Base-by-base conservation (phyloP, 306 rosid species). In the Oemleria cerasiformis region DNA sequence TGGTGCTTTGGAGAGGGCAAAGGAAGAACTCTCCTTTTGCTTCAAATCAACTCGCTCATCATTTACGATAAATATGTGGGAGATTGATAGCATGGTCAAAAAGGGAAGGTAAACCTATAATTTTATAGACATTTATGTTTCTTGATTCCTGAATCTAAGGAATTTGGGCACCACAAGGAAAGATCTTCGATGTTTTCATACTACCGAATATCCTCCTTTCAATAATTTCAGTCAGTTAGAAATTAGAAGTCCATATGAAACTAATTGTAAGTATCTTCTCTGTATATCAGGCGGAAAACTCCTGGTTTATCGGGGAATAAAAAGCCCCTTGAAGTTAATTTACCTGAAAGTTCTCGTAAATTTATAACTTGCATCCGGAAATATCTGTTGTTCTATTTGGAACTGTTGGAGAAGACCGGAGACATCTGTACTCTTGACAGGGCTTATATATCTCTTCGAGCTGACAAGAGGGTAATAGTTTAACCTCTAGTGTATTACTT, bases 61-160 rank as follows among this genome's bases (percentile, higher is more conserved):
- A 59, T 93, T 93, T 79, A 93, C 98, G 1, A 93, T 93, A 84
- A 91, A 93, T 76, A 93, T 93, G 98, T 93, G 98, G 98, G 98
- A 93, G 88, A 93, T 93, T 73, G 98, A 93, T 84, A 93, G 98
- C 90, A 82, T 65, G 83, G 84, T 83, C 17, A 93, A 93, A 80
- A 93, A 90, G 71, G 98, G 97, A 90, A 91, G 98, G 98, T 91
- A 86, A 6, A 53, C 44, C 53, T 68, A 20, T 70, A 56, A 42
- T 19, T 11, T 50, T 75, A 43, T 73, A 60, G 57, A 75, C 19
- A 40, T 53, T 42, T 77, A 70, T 39, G 48, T 69, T 39, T 73
- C 67, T 23, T 48, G 17, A 45, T 15, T 77, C 41, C 36, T 66
- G 70, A 68, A 67, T 55, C 19, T 57, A 14, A 50, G 49, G 20